These are phyloP conservation scores for Penicillium sp. DNA, from an alignment of 2,329 filamentous ascomycete genomes.

Conservation along the genomic window DNA sequence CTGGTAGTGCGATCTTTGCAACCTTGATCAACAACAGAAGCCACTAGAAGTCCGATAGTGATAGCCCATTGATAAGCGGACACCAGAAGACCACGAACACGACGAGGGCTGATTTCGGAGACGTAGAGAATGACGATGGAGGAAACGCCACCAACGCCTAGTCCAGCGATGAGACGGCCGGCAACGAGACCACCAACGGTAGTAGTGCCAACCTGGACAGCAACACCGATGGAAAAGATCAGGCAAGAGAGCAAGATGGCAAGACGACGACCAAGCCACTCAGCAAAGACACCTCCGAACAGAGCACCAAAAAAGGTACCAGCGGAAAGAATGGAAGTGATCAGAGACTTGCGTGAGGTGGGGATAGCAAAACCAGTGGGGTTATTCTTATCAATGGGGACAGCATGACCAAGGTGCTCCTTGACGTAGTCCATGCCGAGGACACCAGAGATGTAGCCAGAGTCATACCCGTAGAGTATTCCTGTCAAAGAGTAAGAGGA, in stretches of 20 bases:
- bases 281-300: conserved; percentile 73
- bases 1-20: conserved; percentile 60
- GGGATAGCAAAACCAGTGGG: conserved; percentile 45
- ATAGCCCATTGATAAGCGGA: conserved; percentile 81
- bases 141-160: conserved; percentile 78
- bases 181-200: conserved; percentile 64
- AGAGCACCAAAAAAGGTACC: conserved; percentile 78
- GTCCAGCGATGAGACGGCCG: conserved; percentile 71
- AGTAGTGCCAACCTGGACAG: conserved; percentile 62
- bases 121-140: conserved; percentile 83
- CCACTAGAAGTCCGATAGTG: conserved; percentile 74
- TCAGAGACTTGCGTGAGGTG: conserved; percentile 57
- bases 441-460: conserved; percentile 33
- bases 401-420: conserved; percentile 35
- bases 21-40: conserved; percentile 71
- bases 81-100: conserved; percentile 75
- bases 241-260: conserved; percentile 69
- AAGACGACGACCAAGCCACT: conserved; percentile 64
- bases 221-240: conserved; percentile 69
- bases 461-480: conserved; percentile 48
- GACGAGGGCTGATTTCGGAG: conserved; percentile 73
- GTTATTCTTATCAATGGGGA: conserved; percentile 29
- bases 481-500: conserved; percentile 4
- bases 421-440: conserved; percentile 54
- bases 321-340: conserved; percentile 74